Base-by-base conservation (phyloP, 345 rosid genomes). In the Brassica nigra region DNA sequence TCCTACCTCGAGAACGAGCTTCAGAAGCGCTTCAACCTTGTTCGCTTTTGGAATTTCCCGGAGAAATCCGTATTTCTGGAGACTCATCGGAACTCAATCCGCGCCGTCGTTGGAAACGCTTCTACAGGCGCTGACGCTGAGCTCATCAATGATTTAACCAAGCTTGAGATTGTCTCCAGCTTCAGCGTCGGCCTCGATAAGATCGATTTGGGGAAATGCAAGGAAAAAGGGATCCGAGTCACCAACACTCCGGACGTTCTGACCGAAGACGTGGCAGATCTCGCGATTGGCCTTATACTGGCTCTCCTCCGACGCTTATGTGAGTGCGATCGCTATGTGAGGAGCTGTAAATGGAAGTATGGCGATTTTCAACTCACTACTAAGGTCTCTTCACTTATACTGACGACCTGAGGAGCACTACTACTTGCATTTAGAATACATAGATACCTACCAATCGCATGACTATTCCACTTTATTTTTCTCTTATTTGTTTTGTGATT, bases 181-280 rank as follows among this genome's bases (percentile, higher is more conserved):
- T 89, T 61, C 82, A 92, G 97, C 54, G 98, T 91, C 2, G 97
- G 99, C 2, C 75, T 95, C 18, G 97, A 95, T 79, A 91, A 90
- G 91, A 83, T 92, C 49, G 97, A 95, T 80, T 74, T 92, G 87
- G 85, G 52, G 10, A 90, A 86, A 87, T 95, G 98, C 74, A 86
- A 74, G 74, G 89, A 88, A 65, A 90, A 78, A 79, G 90, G 94
- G 49, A 81, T 92, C 64, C 81, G 85, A 66, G 99, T 92, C 37
- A 92, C 93, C 14, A 88, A 92, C 83, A 92, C 99, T 11, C 99
- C 99, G 14, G 97, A 91, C 78, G 97, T 90, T 39, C 77, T 91
- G 78, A 92, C 93, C 3, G 91, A 95, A 61, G 97, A 92, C 71
- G 98, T 95, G 2, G 99, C 97, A 15, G 98, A 92, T 81, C 80